Evolutionary conservation across 2,329 filamentous ascomycete genomes (phyloP), one percentile per base, ranked within the genome.

Genomic region (Cladorrhinum sp.): DNA sequence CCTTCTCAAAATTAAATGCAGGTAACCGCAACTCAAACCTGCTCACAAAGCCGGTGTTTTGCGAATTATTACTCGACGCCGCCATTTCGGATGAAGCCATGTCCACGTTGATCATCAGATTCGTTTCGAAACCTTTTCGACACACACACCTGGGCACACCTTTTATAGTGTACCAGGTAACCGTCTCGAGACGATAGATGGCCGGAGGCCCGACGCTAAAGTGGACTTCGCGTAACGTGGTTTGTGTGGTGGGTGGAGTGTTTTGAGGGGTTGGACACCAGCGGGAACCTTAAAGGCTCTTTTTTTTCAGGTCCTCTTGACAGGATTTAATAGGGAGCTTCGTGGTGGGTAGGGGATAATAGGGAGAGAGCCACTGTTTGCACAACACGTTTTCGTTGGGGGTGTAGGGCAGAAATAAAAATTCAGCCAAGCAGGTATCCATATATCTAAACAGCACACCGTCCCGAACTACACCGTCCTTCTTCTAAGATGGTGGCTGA

Each of bases 51-150:
- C 21, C 16, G 42, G 28, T 57, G 26, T 42, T 59, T 54, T 30
- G 49, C 9, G 74, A 79, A 76, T 79, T 80, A 76, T 79, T 80
- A 76, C 75, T 75, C 69, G 77, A 77, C 71, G 76, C 74, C 77
- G 79, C 26, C 26, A 28, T 28, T 79, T 67, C 68, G 75, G n/a
- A n/a, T 73, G 73, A 73, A 70, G 71, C 71, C 9, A 33, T 21
- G 39, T 65, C 59, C 57, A 59, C 59, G 52, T 55, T 55, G 53
- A 55, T 55, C 30, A 28, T 9, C 26, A 28, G 26, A 28, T 28
- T 28, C 26, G 26, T 28, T 28, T 28, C 33, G 33, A 24, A 46
- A 30, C 33, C 53, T 55, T 57, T 61, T 70, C 30, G 48, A 51
- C 39, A 51, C 26, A 28, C 26, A 57, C 36, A 54, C 57, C 62